phyloP scores from a whole-genome alignment of 208 protist genomes.

The Acanthamoeba royreba region DNA sequence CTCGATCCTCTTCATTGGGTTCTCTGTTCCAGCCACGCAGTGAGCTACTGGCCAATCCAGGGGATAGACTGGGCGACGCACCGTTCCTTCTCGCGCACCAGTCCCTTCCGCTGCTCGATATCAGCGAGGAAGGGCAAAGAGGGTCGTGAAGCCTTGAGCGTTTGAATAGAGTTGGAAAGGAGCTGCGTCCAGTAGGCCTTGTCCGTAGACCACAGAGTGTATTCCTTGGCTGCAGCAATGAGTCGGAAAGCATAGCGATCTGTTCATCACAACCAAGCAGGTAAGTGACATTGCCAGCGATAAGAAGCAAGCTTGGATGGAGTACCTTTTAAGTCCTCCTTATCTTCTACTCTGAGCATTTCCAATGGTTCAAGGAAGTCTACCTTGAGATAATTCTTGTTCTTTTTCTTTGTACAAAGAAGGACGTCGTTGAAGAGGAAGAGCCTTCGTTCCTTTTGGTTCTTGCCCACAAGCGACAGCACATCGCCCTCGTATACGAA shows the following conservation, averaged over 20 bases:
- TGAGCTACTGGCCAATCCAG: background rate
- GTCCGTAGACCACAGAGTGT: constrained; percentile 21
- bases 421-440: constrained; percentile 50
- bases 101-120: background rate
- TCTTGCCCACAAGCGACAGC: background rate
- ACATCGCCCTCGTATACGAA: constrained; percentile 48
- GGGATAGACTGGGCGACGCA: no score
- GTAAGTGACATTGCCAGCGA: background rate
- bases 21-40: background rate
- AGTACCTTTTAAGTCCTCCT: background rate
- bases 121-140: constrained; percentile 1
- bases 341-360: background rate
- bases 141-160: background rate
- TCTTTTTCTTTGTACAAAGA: constrained; percentile 33
- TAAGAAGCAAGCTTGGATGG: no score
- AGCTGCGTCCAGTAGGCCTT: constrained; percentile 49
- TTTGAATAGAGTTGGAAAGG: background rate
- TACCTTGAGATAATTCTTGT: background rate
- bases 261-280: background rate
- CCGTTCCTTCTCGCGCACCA: background rate
- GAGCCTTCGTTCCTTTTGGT: background rate
- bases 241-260: constrained; percentile 29
- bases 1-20: background rate
- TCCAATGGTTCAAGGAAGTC: constrained; percentile 46
- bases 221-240: constrained; percentile 10